phyloP scores from a whole-genome alignment of 2,329 filamentous ascomycete genomes.

The Teratosphaeriaceae sp. region DNA sequence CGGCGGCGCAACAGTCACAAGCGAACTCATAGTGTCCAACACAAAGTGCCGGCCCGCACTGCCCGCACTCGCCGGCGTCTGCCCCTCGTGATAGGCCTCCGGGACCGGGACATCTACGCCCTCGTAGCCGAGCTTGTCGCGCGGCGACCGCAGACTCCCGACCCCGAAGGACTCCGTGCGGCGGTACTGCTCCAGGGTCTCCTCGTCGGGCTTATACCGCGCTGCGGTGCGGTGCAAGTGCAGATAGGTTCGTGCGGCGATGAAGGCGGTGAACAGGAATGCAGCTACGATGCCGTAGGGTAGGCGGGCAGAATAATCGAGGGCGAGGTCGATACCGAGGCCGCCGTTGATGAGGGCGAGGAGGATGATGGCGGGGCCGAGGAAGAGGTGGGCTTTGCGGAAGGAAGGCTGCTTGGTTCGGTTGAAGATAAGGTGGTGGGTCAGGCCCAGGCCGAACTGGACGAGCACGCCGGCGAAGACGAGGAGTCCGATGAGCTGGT shows the following conservation, averaged over 20 bases:
- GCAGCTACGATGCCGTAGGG: slow-evolving; percentile 17
- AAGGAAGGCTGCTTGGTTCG: slow-evolving; percentile 31
- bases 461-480: slow-evolving; percentile 28
- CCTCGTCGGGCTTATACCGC: slow-evolving; percentile 17
- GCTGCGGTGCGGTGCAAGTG: slow-evolving; percentile 12
- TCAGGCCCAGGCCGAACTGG: slow-evolving; percentile 34
- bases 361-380: slow-evolving; percentile 49
- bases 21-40: background rate
- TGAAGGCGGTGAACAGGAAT: slow-evolving; percentile 15
- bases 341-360: slow-evolving; percentile 53
- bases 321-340: slow-evolving; percentile 53
- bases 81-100: background rate
- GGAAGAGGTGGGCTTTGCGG: slow-evolving; percentile 50
- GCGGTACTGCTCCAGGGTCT: background rate
- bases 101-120: background rate
- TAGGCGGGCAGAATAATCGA: slow-evolving; percentile 27
- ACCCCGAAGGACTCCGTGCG: background rate
- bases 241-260: slow-evolving; percentile 7
- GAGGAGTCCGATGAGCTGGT: slow-evolving; percentile 43
- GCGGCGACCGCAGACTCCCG: background rate
- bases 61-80: background rate
- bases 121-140: background rate
- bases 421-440: slow-evolving; percentile 33
- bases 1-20: background rate
- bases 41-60: background rate